phyloP scores from a whole-genome alignment of 495 filamentous ascomycete species.

The Penicillium ochrochloron region DNA sequence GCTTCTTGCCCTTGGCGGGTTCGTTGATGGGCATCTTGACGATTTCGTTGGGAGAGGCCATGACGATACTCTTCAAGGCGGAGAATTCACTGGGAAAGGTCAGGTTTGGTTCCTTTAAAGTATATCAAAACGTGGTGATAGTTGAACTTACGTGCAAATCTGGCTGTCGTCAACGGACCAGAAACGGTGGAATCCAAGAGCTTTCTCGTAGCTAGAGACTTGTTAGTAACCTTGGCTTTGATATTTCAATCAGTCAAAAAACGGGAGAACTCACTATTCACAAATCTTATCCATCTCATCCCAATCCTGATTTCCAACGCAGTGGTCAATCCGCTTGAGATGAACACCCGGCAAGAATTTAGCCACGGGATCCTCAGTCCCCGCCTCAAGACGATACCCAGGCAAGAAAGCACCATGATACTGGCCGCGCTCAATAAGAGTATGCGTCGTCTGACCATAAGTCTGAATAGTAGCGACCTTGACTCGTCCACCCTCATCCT shows the following conservation, averaged over 20 bases:
- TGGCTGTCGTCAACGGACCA: conserved; percentile 90
- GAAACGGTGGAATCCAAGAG: conserved; percentile 92
- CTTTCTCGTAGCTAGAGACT: conserved; percentile 70
- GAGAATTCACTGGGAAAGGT: conserved; percentile 67
- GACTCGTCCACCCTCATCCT: conserved; percentile 58
- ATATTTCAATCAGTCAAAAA: not conserved
- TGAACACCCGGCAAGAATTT: conserved; percentile 61
- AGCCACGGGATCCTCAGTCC: conserved; percentile 51
- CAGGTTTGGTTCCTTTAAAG: not conserved
- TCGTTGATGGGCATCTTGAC: conserved; percentile 99
- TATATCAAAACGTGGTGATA: not conserved
- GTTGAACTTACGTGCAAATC: conserved; percentile 67
- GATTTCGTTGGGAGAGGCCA: conserved; percentile 78
- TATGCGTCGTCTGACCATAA: conserved; percentile 92
- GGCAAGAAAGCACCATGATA: conserved; percentile 81
- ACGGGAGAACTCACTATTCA: conserved; percentile 59
- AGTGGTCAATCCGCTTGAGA: conserved; percentile 82
- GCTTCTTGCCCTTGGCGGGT: conserved; percentile 82
- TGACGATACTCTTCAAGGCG: conserved; percentile 81
- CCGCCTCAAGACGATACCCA: conserved; percentile 63
- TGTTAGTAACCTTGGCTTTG: conserved; percentile 25
- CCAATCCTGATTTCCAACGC: conserved; percentile 94
- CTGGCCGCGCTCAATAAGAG: conserved; percentile 67
- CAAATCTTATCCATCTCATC: conserved; percentile 82
- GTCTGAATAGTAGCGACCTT: conserved; percentile 77